Percentiles rank a stretch among this genome's conserved stretches.
phyloP scores from a whole-genome alignment of 257 asterid species.

The Solanum pennellii region DNA sequence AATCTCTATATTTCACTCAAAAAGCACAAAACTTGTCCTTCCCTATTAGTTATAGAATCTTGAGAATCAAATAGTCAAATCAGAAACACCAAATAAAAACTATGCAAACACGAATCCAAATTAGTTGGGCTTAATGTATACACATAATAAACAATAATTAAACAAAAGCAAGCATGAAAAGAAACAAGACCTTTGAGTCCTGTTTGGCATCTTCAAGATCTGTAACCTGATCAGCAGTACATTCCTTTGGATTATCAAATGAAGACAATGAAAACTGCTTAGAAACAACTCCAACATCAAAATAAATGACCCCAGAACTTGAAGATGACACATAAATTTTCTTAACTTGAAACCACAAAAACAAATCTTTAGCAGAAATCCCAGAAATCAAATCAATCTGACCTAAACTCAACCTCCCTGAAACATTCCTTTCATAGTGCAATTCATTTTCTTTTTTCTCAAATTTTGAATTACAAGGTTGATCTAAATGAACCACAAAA shows the following conservation, averaged over 20 bases:
- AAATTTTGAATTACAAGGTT: conserved; percentile 79
- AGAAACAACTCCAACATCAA: conserved; percentile 86
- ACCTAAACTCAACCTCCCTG: conserved; percentile 54
- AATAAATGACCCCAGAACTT: conserved; percentile 87
- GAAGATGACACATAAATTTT: conserved; percentile 85
- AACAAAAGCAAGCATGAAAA: not conserved
- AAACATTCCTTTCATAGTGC: conserved; percentile 57
- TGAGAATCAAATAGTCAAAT: not conserved
- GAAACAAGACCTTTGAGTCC: conserved; percentile 28
- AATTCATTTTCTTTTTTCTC: conserved; percentile 42
- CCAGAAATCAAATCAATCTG: conserved; percentile 69
- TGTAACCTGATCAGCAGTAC: conserved; percentile 45
- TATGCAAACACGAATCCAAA: not conserved
- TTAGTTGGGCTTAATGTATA: not conserved
- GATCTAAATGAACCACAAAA: conserved; percentile 64
- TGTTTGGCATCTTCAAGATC: conserved; percentile 33
- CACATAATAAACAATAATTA: not conserved
- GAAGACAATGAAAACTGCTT: conserved; percentile 86
- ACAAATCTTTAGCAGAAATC: conserved; percentile 88
- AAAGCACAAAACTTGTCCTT: not conserved
- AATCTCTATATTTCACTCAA: not conserved
- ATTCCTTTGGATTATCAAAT: conserved; percentile 80
- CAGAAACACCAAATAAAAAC: not conserved
- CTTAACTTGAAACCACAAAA: conserved; percentile 84
- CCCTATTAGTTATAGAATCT: not conserved